phyloP scores from a whole-genome alignment of 306 rosid species.

The Pyrus betulifolia region DNA sequence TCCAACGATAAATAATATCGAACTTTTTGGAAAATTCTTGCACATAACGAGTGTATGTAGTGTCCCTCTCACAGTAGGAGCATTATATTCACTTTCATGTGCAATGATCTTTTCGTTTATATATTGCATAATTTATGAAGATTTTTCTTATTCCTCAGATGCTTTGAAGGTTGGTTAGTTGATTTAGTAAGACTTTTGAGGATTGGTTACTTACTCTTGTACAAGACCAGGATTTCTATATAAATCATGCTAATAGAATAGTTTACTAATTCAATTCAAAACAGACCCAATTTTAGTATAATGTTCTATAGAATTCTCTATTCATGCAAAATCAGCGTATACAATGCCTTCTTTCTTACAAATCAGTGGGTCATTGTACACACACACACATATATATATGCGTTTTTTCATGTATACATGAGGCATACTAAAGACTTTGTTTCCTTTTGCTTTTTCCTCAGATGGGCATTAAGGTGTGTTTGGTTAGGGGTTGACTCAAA shows the following conservation, averaged over 20 bases:
- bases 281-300: too few species aligned
- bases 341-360: neutral
- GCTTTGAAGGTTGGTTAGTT: neutral
- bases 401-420: neutral
- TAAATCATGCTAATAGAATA: too few species aligned
- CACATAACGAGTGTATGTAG: neutral
- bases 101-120: too few species aligned
- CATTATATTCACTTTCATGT: too few species aligned
- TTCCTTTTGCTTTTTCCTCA: too few species aligned
- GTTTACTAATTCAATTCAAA: too few species aligned
- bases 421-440: neutral
- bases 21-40: neutral
- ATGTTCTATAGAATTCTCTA: neutral
- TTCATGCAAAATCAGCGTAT: neutral
- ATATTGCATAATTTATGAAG: neutral
- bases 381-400: neutral
- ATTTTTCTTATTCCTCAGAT: neutral
- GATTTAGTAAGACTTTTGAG: neutral
- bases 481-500: conserved; percentile 7
- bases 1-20: too few species aligned
- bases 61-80: too few species aligned
- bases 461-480: neutral
- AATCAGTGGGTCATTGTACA: too few species aligned
- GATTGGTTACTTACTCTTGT: too few species aligned
- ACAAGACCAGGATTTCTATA: too few species aligned